A percentile compares a stretch with the other conserved stretches of the same genome.
Evolutionary conservation across 345 rosid species (phyloP).

Genomic region (Turritis glabra): DNA sequence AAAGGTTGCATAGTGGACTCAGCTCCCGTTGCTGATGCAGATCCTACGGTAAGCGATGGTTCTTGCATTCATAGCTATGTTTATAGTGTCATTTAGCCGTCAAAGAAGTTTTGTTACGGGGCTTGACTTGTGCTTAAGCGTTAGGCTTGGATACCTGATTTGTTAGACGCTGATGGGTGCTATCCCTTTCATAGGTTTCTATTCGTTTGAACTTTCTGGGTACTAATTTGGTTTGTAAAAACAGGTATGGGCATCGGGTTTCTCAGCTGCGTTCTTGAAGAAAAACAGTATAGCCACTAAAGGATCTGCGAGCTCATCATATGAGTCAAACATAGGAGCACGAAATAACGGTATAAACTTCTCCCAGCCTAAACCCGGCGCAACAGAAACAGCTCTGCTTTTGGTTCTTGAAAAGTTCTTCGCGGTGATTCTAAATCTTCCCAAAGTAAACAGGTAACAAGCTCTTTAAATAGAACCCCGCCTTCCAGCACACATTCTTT

Average conservation of each 20-base stretch:
- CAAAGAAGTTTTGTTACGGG: neutral
- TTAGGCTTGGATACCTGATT: neutral
- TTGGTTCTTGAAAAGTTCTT: slow-evolving; percentile 84
- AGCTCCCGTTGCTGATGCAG: slow-evolving; percentile 96
- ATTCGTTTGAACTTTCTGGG: neutral
- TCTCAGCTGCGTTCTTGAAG: slow-evolving; percentile 93
- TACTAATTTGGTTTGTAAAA: slow-evolving; percentile 31
- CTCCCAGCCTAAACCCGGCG: slow-evolving; percentile 64
- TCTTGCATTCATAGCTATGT: slow-evolving; percentile 11
- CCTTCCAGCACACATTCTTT: neutral
- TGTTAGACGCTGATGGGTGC: neutral
- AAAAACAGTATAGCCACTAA: slow-evolving; percentile 84
- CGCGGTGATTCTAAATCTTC: slow-evolving; percentile 72
- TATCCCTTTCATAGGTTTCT: neutral
- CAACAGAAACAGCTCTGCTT: slow-evolving; percentile 78
- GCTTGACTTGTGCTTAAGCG: neutral
- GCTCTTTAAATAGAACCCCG: neutral
- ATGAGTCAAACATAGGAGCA: slow-evolving; percentile 37
- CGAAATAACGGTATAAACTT: slow-evolving; percentile 33
- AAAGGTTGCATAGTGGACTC: slow-evolving; percentile 95
- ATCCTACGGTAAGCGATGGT: slow-evolving; percentile 70
- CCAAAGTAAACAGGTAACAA: slow-evolving; percentile 74
- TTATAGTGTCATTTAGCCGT: neutral
- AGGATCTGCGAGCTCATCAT: slow-evolving; percentile 39
- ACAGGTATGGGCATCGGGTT: slow-evolving; percentile 98